Percentiles rank a stretch among this genome's conserved stretches.
Conservation (phyloP, 768 basidiomycete genomes). For the Leccinum barrowsii region DNA sequence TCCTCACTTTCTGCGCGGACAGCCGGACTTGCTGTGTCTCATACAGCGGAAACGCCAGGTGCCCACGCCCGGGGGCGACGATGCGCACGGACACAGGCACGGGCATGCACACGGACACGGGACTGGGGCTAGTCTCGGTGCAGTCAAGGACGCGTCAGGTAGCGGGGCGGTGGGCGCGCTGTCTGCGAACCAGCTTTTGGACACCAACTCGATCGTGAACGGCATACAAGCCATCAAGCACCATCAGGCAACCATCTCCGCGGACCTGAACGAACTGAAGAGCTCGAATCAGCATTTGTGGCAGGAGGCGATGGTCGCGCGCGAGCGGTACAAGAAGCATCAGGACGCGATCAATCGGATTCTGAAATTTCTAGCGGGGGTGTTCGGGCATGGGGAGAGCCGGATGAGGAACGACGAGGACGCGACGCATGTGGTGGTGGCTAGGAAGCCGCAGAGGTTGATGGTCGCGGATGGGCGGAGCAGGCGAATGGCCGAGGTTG, state of each 20-base stretch:
- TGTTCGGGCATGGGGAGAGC: conserved; percentile 64
- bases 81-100: conserved; percentile 16
- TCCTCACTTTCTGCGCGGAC: conserved; percentile 82
- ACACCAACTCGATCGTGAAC: conserved; percentile 73
- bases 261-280: conserved; percentile 86
- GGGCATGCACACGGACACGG: not conserved
- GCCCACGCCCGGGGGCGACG: conserved; percentile 29
- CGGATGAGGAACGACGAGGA: conserved; percentile 35
- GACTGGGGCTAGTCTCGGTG: not conserved
- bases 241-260: conserved; percentile 88
- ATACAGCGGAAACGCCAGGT: conserved; percentile 82
- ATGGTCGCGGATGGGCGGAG: conserved; percentile 59
- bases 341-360: conserved; percentile 96
- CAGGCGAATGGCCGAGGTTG: conserved; percentile 36
- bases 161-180: conserved; percentile 23
- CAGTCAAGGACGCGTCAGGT: conserved; percentile 13
- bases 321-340: conserved; percentile 84
- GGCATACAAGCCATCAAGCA: conserved; percentile 86
- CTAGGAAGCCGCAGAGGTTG: conserved; percentile 50
- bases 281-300: conserved; percentile 86
- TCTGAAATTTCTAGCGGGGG: conserved; percentile 88
- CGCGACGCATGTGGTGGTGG: conserved; percentile 42
- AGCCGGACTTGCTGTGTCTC: conserved; percentile 81
- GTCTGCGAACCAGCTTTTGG: conserved; percentile 55
- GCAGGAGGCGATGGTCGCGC: conserved; percentile 80